Percentiles rank a stretch among this genome's conserved stretches.
These are phyloP conservation scores for Penicillium daleae DNA, from an alignment of 495 filamentous ascomycete species.

Conservation along the genomic window DNA sequence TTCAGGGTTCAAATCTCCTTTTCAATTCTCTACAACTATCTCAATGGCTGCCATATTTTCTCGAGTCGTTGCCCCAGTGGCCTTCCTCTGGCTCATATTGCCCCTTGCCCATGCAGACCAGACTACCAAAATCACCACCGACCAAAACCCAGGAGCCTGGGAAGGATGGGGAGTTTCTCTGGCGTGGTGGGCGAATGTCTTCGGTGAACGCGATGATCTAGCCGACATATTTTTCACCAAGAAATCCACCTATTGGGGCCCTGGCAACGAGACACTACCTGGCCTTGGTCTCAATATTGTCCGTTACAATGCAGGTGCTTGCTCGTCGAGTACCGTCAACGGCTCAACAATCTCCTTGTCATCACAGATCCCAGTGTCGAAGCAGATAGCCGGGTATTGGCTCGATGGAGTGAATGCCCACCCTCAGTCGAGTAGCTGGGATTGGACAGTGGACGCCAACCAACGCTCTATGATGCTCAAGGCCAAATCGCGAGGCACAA, in stretches of 20 bases:
- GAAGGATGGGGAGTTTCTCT: background rate
- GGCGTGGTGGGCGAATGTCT: background rate
- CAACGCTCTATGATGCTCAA: background rate
- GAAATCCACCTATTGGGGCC: background rate
- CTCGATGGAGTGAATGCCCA: background rate
- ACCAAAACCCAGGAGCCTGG: background rate
- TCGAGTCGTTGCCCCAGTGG: background rate
- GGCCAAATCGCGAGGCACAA: background rate
- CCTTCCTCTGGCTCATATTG: background rate
- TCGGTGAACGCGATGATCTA: background rate
- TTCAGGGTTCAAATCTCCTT: background rate
- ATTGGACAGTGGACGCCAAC: background rate
- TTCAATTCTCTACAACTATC: background rate
- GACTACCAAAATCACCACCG: background rate
- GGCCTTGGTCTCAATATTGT: background rate
- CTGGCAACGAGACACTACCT: background rate
- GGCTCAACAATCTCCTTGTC: background rate
- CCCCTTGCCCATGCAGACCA: background rate
- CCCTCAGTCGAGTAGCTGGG: background rate
- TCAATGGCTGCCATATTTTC: background rate
- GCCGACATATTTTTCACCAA: background rate
- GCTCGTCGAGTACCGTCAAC: background rate
- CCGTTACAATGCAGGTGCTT: background rate
- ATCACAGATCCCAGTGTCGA: background rate
- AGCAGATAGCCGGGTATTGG: background rate